Base-by-base conservation (phyloP, 2,329 filamentous ascomycete genomes). In the Nemania sp. region DNA sequence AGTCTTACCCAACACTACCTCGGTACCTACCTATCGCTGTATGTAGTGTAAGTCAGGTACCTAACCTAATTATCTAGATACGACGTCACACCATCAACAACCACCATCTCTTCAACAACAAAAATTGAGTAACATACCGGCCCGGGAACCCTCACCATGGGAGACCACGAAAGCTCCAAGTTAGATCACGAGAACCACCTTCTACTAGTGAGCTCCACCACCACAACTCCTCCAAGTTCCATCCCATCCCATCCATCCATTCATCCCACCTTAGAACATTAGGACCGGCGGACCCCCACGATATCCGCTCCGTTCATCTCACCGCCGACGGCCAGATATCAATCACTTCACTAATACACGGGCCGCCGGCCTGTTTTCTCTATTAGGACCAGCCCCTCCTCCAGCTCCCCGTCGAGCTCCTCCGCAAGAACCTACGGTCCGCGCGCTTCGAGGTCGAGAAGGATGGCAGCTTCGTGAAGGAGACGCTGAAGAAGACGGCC, bases 341-440 rank as follows among this genome's bases (percentile, higher is more conserved):
- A 29, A 45, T 68, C 38, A 67, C n/a, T n/a, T n/a, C n/a, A n/a
- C n/a, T n/a, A n/a, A n/a, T n/a, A n/a, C n/a, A n/a, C n/a, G n/a
- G n/a, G n/a, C n/a, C n/a, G n/a, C n/a, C n/a, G n/a, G n/a, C n/a
- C n/a, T n/a, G n/a, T n/a, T n/a, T n/a, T n/a, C n/a, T n/a, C n/a
- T n/a, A n/a, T n/a, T 72, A 95, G 94, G 96, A 99, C 78, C 95
- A 98, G 87, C 92, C 95, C 3, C 92, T 98, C 72, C 89, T 99
- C 73, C 93, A 94, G 38, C 89, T 98, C 24, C 96, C 96, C 20
- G 92, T 95, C 81, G 96, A 98, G 79, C 91, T 98, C 65, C 90
- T 97, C 24, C 92, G 94, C 64, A 95, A 96, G 79, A 98, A 97
- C 82, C 97, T 98, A 82, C 96, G 97, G 76, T 89, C 91, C 3